These are phyloP conservation scores for Rhizomucor pusillus DNA, from an alignment of 371 early-diverging fungal species.

Conservation along the genomic window DNA sequence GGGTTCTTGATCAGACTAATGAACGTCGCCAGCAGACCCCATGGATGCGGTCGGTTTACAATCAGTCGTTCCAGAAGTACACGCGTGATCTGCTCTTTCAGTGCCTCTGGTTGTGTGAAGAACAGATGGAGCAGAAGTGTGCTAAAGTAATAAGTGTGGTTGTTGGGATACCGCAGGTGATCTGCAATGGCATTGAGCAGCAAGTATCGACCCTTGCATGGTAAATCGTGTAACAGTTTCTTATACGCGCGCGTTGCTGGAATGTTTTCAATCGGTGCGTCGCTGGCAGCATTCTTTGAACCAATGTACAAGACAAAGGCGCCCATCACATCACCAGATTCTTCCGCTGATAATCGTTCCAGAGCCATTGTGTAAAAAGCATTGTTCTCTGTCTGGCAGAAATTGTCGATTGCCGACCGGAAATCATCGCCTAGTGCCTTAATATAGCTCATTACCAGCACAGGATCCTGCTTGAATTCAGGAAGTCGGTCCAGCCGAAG, in stretches of 20 bases:
- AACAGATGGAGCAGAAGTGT: conserved; percentile 77
- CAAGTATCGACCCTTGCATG: conserved; percentile 64
- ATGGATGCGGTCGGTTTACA: conserved; percentile 96
- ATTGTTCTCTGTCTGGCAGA: conserved; percentile 1
- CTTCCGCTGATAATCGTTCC: conserved; percentile 3
- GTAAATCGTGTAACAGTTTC: conserved; percentile 18
- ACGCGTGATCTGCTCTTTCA: conserved; percentile 92
- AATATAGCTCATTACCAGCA: conserved; percentile 20
- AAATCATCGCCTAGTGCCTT: conserved; percentile 6
- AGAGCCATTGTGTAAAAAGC: conserved; percentile 7
- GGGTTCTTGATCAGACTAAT: conserved; percentile 94
- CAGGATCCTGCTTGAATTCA: conserved; percentile 55
- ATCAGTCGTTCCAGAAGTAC: conserved; percentile 94
- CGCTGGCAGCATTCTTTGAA: conserved; percentile 19
- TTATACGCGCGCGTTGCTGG: conserved; percentile 30
- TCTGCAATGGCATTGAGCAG: conserved; percentile 88
- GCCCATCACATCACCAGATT: conserved; percentile 9
- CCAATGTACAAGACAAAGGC: conserved; percentile 32
- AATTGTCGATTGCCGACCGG: conserved; percentile 9
- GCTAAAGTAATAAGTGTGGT: conserved; percentile 92
- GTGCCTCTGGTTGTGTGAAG: conserved; percentile 48
- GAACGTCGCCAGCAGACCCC: conserved; percentile 94
- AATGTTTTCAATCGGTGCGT: conserved; percentile 19
- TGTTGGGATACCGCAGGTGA: conserved; percentile 96
- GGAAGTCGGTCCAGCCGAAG: conserved; percentile 82